Evolutionary conservation across 2,329 filamentous ascomycete genomes (phyloP).

Genomic region (Phialocephala subalpina): DNA sequence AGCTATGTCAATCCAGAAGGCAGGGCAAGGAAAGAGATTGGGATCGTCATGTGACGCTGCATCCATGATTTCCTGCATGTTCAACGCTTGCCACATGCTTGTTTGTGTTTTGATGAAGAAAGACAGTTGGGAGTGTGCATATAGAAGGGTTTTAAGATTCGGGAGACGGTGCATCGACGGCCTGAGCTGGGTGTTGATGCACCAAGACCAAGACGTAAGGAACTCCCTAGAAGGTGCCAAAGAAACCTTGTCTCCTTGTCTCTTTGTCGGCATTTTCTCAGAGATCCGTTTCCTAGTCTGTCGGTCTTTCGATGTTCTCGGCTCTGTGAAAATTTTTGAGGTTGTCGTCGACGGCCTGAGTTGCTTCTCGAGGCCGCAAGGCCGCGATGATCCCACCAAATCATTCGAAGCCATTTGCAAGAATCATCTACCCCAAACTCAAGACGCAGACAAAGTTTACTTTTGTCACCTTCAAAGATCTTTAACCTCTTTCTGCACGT

Average conservation of each 20-base stretch:
- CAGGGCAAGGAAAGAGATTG: background rate
- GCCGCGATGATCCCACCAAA: background rate
- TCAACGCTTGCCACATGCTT: background rate
- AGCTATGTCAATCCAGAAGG: background rate
- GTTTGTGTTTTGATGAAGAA: background rate
- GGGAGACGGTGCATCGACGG: background rate
- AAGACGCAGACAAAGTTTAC: background rate
- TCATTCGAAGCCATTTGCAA: background rate
- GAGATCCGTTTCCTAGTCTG: too few relatives aligned
- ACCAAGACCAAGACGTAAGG: background rate
- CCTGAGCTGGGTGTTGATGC: background rate
- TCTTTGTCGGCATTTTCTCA: too few relatives aligned
- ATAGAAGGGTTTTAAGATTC: background rate
- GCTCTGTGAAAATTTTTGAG: background rate
- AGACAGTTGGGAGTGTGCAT: background rate
- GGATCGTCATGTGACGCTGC: background rate
- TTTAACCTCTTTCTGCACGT: background rate
- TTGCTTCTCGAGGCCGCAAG: slow-evolving; percentile 3
- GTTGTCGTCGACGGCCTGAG: background rate
- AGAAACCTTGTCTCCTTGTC: too few relatives aligned
- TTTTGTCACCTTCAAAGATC: background rate
- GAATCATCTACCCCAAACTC: background rate
- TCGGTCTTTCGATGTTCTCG: too few relatives aligned
- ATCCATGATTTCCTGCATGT: background rate
- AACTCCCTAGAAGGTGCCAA: too few relatives aligned